Conservation (phyloP, 495 filamentous ascomycete genomes). For the Bryoglossum gracile region DNA sequence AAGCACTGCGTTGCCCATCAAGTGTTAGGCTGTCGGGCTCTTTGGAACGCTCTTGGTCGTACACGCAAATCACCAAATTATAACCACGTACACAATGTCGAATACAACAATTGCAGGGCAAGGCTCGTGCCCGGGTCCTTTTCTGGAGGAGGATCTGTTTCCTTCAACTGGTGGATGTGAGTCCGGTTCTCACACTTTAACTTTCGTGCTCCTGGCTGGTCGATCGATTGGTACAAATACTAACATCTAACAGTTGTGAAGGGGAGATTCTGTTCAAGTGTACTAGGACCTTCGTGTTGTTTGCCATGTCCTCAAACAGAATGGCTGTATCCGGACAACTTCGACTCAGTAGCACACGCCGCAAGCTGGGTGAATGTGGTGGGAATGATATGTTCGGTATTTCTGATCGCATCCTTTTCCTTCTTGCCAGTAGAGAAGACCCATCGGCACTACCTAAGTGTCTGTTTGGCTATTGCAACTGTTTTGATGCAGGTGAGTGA, state of each 20-base stretch:
- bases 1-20: background rate
- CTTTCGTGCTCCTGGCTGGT: background rate
- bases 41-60: background rate
- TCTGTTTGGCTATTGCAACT: slow-evolving; percentile 70
- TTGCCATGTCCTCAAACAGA: slow-evolving; percentile 82
- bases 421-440: slow-evolving; percentile 86
- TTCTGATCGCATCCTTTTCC: slow-evolving; percentile 75
- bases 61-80: background rate
- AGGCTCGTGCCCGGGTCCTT: slow-evolving; percentile 52
- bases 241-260: slow-evolving; percentile 48
- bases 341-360: slow-evolving; percentile 52
- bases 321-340: slow-evolving; percentile 76
- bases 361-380: slow-evolving; percentile 76
- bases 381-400: slow-evolving; percentile 61
- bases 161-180: slow-evolving; percentile 57
- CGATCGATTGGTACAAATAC: slow-evolving; percentile 6
- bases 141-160: slow-evolving; percentile 54
- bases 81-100: slow-evolving; percentile 7
- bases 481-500: slow-evolving; percentile 64
- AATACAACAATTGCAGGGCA: slow-evolving; percentile 29
- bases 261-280: slow-evolving; percentile 38
- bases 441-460: slow-evolving; percentile 83
- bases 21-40: background rate
- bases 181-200: too few relatives aligned
- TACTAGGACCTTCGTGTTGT: slow-evolving; percentile 64